Conservation (phyloP, 306 rosid species). For the Corylus avellana region DNA sequence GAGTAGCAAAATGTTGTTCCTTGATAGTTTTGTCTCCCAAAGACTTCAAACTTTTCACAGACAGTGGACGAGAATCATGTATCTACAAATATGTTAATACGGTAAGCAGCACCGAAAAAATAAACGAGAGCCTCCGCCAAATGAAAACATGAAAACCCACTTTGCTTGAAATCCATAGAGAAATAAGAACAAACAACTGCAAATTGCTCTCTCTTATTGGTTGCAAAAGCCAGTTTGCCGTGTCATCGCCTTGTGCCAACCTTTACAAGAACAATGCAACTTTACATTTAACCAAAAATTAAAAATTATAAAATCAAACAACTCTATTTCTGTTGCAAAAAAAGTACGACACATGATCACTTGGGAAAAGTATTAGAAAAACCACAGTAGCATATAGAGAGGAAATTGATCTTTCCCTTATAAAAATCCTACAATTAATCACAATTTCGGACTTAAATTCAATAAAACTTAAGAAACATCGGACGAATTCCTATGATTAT, state of each 20-base stretch:
- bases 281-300: background rate
- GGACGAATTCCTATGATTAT: background rate
- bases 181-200: slow-evolving; percentile 77
- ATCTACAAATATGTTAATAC: slow-evolving; percentile 36
- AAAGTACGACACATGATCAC: background rate
- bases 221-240: slow-evolving; percentile 60
- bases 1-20: slow-evolving; percentile 72
- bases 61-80: slow-evolving; percentile 57
- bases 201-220: slow-evolving; percentile 67
- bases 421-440: background rate
- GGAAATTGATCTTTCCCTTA: background rate
- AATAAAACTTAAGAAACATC: background rate
- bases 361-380: background rate
- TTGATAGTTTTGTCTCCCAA: slow-evolving; percentile 59
- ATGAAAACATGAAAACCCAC: slow-evolving; percentile 34
- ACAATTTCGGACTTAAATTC: background rate
- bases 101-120: background rate
- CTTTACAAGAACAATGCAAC: slow-evolving; percentile 21
- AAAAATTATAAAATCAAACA: background rate
- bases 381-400: background rate
- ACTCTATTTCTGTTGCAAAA: background rate
- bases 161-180: slow-evolving; percentile 88
- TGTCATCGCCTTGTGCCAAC: slow-evolving; percentile 25
- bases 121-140: background rate
- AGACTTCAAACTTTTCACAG: slow-evolving; percentile 54